Base-by-base conservation (phyloP, 768 basidiomycete genomes). In the Stropharia rugosoannulata region DNA sequence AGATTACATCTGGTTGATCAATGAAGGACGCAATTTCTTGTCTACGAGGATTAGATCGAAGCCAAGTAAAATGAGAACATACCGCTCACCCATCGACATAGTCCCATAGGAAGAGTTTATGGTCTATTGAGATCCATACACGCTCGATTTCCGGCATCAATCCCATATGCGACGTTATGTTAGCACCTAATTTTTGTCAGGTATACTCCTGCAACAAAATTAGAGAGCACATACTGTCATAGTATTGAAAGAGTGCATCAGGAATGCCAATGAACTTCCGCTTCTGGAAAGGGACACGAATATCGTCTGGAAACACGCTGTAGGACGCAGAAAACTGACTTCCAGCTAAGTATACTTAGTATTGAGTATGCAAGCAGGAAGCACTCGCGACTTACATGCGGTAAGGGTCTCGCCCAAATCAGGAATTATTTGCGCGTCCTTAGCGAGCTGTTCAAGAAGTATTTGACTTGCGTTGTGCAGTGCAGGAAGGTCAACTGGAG, bases 31-130 rank as follows among this genome's bases (percentile, higher is more conserved):
- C 88, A 61, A 97, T 87, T 68, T 95, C 93, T 70, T 90, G 87
- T n/a, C 94, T 90, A 61, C 9, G 59, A 42, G 54, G 55, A 35
- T 19, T 53, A 22, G 54, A 40, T 50, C 19, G 41, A 49, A 11
- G 51, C 39, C 4, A 25, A n/a, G 15, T 39, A 44, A 25, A 39
- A 35, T 38, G 40, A 39, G 35, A 29, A 47, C 12, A 29, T 44
- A 13, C 22, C 40, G 76, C 89, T 54, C 62, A 96, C 95, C 94
- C 93, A 62, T 96, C 91, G 36, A 86, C 75, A 68, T 97, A 99
- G 70, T 99, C 94, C 97, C 97, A 98, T 19, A 99, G 75, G 65
- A 97, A 92, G 35, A 99, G 77, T 63, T 93, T 92, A 70, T 95
- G 87, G 73, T 98, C 94, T 55, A 96, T 89, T 9, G 93, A 89